A percentile compares a stretch with the other conserved stretches of the same genome.
phyloP scores from a whole-genome alignment of 2,329 filamentous ascomycete genomes.

The Trichoderma sp. region DNA sequence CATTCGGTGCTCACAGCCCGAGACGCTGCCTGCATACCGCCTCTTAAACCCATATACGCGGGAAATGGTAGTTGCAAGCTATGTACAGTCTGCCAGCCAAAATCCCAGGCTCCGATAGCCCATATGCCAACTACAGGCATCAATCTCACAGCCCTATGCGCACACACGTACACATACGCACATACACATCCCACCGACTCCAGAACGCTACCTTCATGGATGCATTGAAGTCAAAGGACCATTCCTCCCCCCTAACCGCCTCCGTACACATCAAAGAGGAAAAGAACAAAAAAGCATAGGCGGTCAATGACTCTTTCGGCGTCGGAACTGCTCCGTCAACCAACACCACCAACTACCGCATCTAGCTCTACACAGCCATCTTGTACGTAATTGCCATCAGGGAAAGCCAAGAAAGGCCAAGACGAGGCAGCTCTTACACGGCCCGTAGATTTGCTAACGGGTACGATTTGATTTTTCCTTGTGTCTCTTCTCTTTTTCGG shows the following conservation, averaged over 20 bases:
- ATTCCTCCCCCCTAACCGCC: background rate
- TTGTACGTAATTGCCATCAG: background rate
- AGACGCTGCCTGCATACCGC: background rate
- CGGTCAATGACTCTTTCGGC: background rate
- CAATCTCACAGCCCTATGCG: background rate
- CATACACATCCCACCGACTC: background rate
- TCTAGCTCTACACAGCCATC: background rate
- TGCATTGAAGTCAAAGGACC: background rate
- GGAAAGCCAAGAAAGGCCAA: background rate
- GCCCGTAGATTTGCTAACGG: background rate
- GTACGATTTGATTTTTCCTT: background rate
- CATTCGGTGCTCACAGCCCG: conserved; percentile 7
- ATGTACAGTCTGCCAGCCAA: too few relatives aligned
- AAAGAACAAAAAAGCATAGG: too few relatives aligned
- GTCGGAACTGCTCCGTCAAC: background rate
- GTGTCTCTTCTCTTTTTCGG: background rate
- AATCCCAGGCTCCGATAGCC: too few relatives aligned
- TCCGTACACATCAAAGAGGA: background rate
- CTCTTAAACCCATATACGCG: background rate
- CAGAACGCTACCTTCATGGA: background rate
- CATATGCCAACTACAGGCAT: too few relatives aligned
- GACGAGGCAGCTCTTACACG: background rate
- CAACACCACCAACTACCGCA: background rate
- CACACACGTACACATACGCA: background rate
- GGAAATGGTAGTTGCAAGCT: too few relatives aligned